Conservation (phyloP, 805 yeast genomes). For the Jamesozyma rosinii region DNA sequence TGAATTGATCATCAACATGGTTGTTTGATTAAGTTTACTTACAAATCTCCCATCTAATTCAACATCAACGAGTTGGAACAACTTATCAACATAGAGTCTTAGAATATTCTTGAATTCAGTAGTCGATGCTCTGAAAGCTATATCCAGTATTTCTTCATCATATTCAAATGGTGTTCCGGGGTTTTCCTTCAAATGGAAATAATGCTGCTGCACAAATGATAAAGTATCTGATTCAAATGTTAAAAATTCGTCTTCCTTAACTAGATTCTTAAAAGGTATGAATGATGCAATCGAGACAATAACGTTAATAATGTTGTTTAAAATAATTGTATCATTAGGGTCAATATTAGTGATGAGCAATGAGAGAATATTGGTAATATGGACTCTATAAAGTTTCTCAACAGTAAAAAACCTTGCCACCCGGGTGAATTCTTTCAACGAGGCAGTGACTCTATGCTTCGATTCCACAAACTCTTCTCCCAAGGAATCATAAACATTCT, state of each 20-base stretch:
- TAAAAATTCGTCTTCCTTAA: conserved; percentile 31
- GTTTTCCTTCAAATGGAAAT: conserved; percentile 38
- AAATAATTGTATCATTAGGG: conserved; percentile 71
- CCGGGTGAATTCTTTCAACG: conserved; percentile 57
- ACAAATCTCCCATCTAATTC: conserved; percentile 32
- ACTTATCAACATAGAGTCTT: conserved; percentile 44
- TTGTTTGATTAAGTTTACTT: conserved; percentile 36
- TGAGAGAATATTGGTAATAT: conserved; percentile 62
- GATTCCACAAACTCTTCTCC: conserved; percentile 56
- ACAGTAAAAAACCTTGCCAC: conserved; percentile 58
- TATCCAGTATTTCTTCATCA: conserved; percentile 39
- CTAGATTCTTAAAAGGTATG: conserved; percentile 60
- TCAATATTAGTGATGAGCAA: conserved; percentile 76
- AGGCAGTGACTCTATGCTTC: conserved; percentile 69
- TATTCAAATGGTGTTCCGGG: conserved; percentile 29
- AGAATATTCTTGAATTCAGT: conserved; percentile 57
- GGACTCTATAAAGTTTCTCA: conserved; percentile 60
- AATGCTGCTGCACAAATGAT: conserved; percentile 58
- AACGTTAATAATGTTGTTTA: conserved; percentile 57
- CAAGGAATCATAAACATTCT: conserved; percentile 72
- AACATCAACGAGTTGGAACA: conserved; percentile 55
- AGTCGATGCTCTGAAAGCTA: conserved; percentile 65
- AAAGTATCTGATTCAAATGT: conserved; percentile 34
- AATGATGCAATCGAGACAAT: conserved; percentile 63
- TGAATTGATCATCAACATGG: conserved; percentile 48